phyloP scores from a whole-genome alignment of 768 basidiomycete species.

The Strobilomyces confusus region DNA sequence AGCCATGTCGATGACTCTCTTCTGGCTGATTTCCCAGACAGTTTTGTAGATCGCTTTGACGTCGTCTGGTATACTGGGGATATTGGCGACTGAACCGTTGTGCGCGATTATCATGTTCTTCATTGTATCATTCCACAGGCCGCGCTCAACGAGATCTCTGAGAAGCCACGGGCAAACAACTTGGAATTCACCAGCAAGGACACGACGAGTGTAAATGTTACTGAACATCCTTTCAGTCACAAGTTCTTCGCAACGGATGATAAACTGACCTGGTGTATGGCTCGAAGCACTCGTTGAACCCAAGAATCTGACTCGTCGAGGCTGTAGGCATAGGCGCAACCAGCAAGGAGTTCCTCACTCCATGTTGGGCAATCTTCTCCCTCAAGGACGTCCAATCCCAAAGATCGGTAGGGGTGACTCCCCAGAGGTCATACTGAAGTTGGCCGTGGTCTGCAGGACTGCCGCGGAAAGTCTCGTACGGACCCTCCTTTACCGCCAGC shows the following conservation, averaged over 20 bases:
- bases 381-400: slow-evolving; percentile 95
- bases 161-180: slow-evolving; percentile 98
- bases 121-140: slow-evolving; percentile 98
- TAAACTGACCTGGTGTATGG: slow-evolving; percentile 85
- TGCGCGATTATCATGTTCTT: slow-evolving; percentile 99
- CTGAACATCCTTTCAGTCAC: slow-evolving; percentile 37
- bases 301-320: slow-evolving; percentile 96
- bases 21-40: slow-evolving; percentile 99
- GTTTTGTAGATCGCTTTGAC: slow-evolving; percentile 99
- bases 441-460: slow-evolving; percentile 86
- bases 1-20: slow-evolving; percentile 95
- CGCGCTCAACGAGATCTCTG: slow-evolving; percentile 93
- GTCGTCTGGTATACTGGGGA: slow-evolving; percentile 82
- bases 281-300: slow-evolving; percentile 99
- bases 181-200: slow-evolving; percentile 99
- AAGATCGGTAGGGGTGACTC: slow-evolving; percentile 78
- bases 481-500: slow-evolving; percentile 71
- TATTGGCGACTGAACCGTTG: slow-evolving; percentile 84
- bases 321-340: slow-evolving; percentile 99
- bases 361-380: slow-evolving; percentile 75
- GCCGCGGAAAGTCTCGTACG: slow-evolving; percentile 87
- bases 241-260: not conserved
- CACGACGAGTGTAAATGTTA: slow-evolving; percentile 98
- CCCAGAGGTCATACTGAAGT: slow-evolving; percentile 96
- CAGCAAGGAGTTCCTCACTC: slow-evolving; percentile 86